Conservation (phyloP, 2,329 filamentous ascomycete species). For the Byssochlamys sp. region DNA sequence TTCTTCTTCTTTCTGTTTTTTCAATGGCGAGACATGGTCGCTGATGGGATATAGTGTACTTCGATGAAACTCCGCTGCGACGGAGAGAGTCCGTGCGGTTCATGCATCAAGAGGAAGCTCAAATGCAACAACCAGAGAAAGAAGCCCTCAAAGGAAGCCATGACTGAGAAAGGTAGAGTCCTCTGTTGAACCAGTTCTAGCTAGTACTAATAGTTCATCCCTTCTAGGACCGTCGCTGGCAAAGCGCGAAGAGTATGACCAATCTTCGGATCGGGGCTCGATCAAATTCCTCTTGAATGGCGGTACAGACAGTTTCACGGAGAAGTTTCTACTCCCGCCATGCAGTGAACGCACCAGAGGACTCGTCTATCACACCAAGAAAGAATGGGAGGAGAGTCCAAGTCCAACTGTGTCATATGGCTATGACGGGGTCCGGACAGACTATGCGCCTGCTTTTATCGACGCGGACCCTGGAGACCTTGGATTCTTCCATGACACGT, state of each 20-base stretch:
- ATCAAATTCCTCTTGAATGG: slow-evolving; percentile 39
- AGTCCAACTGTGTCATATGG: slow-evolving; percentile 11
- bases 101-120: slow-evolving; percentile 35
- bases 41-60: slow-evolving; percentile 28
- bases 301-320: slow-evolving; percentile 38
- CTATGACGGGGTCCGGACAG: slow-evolving; percentile 8
- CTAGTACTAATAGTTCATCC: not conserved
- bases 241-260: slow-evolving; percentile 19
- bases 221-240: slow-evolving; percentile 10
- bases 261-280: slow-evolving; percentile 34
- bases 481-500: slow-evolving; percentile 27
- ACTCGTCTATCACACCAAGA: slow-evolving; percentile 28
- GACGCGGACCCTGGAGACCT: slow-evolving; percentile 17
- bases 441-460: slow-evolving; percentile 12
- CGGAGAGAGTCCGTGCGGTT: slow-evolving; percentile 34
- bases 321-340: slow-evolving; percentile 35
- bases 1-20: not conserved
- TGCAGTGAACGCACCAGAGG: slow-evolving; percentile 28
- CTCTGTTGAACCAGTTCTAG: not conserved
- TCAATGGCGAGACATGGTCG: not conserved
- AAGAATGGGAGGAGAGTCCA: slow-evolving; percentile 15
- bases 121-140: slow-evolving; percentile 29
- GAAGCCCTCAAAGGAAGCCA: slow-evolving; percentile 8
- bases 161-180: slow-evolving; percentile 12
- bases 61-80: slow-evolving; percentile 41